Evolutionary conservation across 2,329 filamentous ascomycete species (phyloP).

Genomic region (Anthostomella pinea): DNA sequence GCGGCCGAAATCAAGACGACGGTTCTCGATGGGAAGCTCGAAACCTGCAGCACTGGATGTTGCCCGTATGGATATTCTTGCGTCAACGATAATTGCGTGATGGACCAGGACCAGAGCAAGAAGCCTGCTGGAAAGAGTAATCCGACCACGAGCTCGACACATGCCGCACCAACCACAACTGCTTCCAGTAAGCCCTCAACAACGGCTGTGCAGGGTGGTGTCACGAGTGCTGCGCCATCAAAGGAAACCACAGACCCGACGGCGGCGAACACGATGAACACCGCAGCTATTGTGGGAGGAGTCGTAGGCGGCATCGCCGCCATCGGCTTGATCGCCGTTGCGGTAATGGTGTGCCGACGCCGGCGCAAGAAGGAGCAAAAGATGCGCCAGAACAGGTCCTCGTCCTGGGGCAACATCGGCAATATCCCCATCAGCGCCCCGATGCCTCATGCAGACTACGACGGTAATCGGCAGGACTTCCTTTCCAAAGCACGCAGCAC

Average conservation of each 20-base stretch:
- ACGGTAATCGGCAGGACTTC: slow-evolving; percentile 26
- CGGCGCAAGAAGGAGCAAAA: slow-evolving; percentile 16
- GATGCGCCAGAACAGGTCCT: slow-evolving; percentile 12
- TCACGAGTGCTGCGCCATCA: slow-evolving; percentile 12
- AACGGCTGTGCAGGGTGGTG: slow-evolving; percentile 6
- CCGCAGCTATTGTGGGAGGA: slow-evolving; percentile 30
- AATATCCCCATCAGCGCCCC: slow-evolving; percentile 29
- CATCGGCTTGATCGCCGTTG: slow-evolving; percentile 14
- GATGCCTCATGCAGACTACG: slow-evolving; percentile 26
- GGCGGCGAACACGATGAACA: slow-evolving; percentile 19
- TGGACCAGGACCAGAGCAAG: slow-evolving; percentile 48
- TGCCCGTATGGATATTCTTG: slow-evolving; percentile 74
- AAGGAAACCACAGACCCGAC: slow-evolving; percentile 11
- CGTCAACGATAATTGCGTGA: slow-evolving; percentile 48
- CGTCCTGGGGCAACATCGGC: slow-evolving; percentile 30
- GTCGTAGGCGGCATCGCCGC: slow-evolving; percentile 26
- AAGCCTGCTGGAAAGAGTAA: slow-evolving; percentile 15
- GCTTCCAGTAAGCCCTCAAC: too few species aligned
- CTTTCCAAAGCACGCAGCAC: slow-evolving; percentile 24
- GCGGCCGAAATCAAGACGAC: slow-evolving; percentile 64
- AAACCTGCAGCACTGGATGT: slow-evolving; percentile 59
- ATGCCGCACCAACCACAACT: slow-evolving; percentile 1
- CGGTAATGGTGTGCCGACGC: slow-evolving; percentile 16
- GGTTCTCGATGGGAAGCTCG: slow-evolving; percentile 53
- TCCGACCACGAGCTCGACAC: slow-evolving; percentile 5